These are phyloP conservation scores for Pythium oligandrum DNA, from an alignment of 352 stramenopile species.

Conservation along the genomic window DNA sequence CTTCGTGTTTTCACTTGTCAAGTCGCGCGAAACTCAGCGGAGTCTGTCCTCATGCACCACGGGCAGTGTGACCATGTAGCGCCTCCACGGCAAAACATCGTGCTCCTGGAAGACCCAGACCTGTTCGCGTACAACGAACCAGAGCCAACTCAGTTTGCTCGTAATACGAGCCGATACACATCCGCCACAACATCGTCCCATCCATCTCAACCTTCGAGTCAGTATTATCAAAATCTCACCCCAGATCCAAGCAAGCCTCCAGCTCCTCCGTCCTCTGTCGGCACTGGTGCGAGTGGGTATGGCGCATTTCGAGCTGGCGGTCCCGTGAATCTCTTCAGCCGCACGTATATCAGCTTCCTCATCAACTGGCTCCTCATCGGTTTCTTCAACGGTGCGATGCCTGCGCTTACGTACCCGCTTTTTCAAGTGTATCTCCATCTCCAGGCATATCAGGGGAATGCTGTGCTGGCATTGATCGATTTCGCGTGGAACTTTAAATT, in stretches of 20 bases:
- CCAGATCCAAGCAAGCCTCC: too few relatives aligned
- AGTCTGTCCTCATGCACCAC: too few relatives aligned
- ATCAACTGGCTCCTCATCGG: conserved; percentile 5
- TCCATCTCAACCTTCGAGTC: too few relatives aligned
- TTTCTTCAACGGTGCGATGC: conserved; percentile 1
- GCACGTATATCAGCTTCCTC: background rate
- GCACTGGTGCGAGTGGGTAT: background rate
- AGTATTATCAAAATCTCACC: too few relatives aligned
- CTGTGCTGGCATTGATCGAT: background rate
- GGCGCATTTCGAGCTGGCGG: conserved; percentile 6
- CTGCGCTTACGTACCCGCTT: background rate
- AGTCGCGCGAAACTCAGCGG: background rate
- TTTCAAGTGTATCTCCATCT: conserved; percentile 2
- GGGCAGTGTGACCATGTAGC: too few relatives aligned
- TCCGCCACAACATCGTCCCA: too few relatives aligned
- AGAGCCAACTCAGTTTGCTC: too few relatives aligned
- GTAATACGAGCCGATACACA: background rate
- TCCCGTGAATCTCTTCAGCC: background rate
- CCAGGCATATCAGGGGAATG: background rate
- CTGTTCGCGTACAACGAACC: background rate
- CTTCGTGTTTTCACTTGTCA: too few relatives aligned
- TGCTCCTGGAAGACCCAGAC: background rate
- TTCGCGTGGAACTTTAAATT: conserved; percentile 8
- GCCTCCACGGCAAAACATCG: background rate
- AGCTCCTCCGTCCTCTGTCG: background rate